Evolutionary conservation across 1,284 basidiomycete genomes (phyloP).

Genomic region (Ustilago nuda): DNA sequence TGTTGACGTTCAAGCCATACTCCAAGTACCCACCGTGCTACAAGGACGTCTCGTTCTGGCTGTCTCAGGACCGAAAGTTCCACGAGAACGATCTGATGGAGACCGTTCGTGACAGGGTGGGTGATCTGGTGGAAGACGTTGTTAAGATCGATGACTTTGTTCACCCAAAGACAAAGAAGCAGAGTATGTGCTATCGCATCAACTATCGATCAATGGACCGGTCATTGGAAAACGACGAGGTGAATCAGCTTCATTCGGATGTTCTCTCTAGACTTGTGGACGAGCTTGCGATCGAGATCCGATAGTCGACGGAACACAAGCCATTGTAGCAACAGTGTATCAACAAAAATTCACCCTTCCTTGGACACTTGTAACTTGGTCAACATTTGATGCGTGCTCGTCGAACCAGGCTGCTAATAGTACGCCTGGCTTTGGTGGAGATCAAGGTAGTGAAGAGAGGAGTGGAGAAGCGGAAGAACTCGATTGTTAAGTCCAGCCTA

Average conservation of each 20-base stretch:
- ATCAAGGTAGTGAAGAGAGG: no score
- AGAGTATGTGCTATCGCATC: slow-evolving; percentile 88
- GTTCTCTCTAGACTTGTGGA: slow-evolving; percentile 70
- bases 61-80: slow-evolving; percentile 70
- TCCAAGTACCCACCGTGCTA: slow-evolving; percentile 67
- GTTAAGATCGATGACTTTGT: slow-evolving; percentile 88
- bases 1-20: slow-evolving; percentile 67
- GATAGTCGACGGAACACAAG: slow-evolving; percentile 17
- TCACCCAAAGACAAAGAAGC: slow-evolving; percentile 86
- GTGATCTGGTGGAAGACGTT: slow-evolving; percentile 91
- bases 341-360: neutral
- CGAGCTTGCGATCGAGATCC: slow-evolving; percentile 69
- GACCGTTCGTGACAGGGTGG: slow-evolving; percentile 88
- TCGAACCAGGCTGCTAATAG: no score
- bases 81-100: slow-evolving; percentile 99
- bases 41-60: slow-evolving; percentile 75
- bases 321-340: neutral
- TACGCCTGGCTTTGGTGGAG: no score
- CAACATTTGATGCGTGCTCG: no score
- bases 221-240: slow-evolving; percentile 89
- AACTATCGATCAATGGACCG: slow-evolving; percentile 98
- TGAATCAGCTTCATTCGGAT: slow-evolving; percentile 79
- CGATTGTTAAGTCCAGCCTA: no score
- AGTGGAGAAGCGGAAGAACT: no score
- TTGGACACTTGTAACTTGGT: no score